These are phyloP conservation scores for Quambalaria eucalypti DNA, from an alignment of 1,284 basidiomycete species.

Conservation along the genomic window DNA sequence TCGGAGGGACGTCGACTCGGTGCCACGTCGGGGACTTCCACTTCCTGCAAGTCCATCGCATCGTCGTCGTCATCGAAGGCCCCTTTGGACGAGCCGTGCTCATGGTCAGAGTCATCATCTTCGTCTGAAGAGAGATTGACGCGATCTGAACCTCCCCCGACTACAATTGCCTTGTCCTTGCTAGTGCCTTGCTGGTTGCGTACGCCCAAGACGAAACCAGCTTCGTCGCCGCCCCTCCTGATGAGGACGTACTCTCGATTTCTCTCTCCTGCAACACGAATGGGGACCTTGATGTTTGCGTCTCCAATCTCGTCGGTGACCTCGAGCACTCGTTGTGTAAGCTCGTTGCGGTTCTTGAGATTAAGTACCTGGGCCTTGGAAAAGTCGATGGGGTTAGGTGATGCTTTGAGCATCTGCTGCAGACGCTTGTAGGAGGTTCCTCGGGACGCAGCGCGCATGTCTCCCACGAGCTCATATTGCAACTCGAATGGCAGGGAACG, in stretches of 20 bases:
- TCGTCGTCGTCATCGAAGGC: conserved; percentile 8
- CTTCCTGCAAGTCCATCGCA: conserved; percentile 37
- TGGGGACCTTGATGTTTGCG: conserved; percentile 72
- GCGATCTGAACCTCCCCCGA: conserved; percentile 48
- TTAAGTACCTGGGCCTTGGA: conserved; percentile 72
- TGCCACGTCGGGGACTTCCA: conserved; percentile 19
- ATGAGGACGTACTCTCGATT: conserved; percentile 88
- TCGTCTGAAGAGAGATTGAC: conserved; percentile 8
- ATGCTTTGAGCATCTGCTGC: conserved; percentile 74
- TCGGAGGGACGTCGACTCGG: not conserved
- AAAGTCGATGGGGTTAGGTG: conserved; percentile 83
- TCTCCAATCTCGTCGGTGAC: conserved; percentile 88
- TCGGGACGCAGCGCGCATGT: conserved; percentile 81
- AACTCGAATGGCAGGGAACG: conserved; percentile 85
- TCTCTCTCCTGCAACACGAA: conserved; percentile 84
- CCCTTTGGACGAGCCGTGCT: conserved; percentile 1
- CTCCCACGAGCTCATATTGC: conserved; percentile 96
- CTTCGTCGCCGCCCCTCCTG: conserved; percentile 70
- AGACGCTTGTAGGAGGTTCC: conserved; percentile 86
- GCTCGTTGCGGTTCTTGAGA: conserved; percentile 74
- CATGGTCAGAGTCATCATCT: conserved; percentile 13
- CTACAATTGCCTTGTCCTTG: conserved; percentile 71
- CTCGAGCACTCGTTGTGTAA: conserved; percentile 87
- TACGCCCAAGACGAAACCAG: conserved; percentile 89
- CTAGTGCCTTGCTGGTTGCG: conserved; percentile 61